phyloP scores from a whole-genome alignment of 2,329 filamentous ascomycete genomes.

The Colletotrichum zoysiae region DNA sequence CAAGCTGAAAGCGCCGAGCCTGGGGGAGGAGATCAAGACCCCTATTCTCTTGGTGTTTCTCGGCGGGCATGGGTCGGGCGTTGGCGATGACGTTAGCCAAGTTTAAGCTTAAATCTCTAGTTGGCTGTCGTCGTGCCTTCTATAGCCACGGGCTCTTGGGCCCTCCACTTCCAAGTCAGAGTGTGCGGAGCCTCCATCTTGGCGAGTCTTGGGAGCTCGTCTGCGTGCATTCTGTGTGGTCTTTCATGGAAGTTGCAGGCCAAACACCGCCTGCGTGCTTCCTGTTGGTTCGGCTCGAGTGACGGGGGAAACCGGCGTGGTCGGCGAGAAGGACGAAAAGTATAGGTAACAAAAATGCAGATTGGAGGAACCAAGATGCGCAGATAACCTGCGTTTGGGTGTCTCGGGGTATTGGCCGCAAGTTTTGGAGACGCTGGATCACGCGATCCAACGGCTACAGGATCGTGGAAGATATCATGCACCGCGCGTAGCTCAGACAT shows the following conservation, averaged over 20 bases:
- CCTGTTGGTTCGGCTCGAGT: background rate
- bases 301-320: background rate
- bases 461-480: background rate
- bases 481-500: background rate
- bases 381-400: background rate
- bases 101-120: conserved; percentile 41
- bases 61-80: conserved; percentile 31
- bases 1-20: conserved; percentile 13
- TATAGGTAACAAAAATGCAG: background rate
- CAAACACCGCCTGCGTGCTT: background rate
- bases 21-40: conserved; percentile 8
- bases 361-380: background rate
- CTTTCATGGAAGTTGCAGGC: background rate
- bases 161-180: conserved; percentile 31
- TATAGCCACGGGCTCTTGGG: conserved; percentile 29
- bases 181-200: conserved; percentile 29
- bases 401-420: background rate
- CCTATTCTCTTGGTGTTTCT: conserved; percentile 33
- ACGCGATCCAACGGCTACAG: background rate
- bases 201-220: conserved; percentile 20
- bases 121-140: conserved; percentile 22
- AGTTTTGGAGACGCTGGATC: background rate
- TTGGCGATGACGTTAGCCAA: conserved; percentile 40
- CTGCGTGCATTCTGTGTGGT: background rate
- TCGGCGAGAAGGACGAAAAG: conserved; percentile 8